A percentile compares a stretch with the other conserved stretches of the same genome.
phyloP scores from a whole-genome alignment of 345 rosid genomes.

The Gossypium herbaceum region DNA sequence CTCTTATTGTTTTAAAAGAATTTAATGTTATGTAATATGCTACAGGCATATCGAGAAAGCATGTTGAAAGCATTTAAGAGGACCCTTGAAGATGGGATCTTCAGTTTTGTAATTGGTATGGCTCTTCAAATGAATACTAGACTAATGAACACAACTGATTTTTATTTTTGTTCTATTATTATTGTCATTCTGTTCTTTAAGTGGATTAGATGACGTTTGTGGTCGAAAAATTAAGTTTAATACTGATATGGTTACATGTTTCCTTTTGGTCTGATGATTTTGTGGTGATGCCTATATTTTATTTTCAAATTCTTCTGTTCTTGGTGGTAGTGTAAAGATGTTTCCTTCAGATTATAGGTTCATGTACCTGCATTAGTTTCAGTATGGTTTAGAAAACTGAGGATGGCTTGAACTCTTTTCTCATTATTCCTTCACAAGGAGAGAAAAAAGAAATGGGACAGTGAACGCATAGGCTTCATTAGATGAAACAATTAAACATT shows the following conservation, averaged over 20 bases:
- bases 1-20: background rate
- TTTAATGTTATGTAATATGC: slow-evolving; percentile 16
- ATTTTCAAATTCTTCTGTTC: slow-evolving; percentile 20
- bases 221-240: slow-evolving; percentile 12
- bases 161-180: background rate
- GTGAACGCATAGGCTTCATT: slow-evolving; percentile 28
- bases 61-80: slow-evolving; percentile 90
- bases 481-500: slow-evolving; percentile 25
- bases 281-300: slow-evolving; percentile 24
- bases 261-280: slow-evolving; percentile 29
- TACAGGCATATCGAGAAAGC: slow-evolving; percentile 83
- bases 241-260: slow-evolving; percentile 21
- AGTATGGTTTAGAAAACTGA: slow-evolving; percentile 27
- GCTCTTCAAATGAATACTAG: slow-evolving; percentile 17
- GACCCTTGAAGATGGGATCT: slow-evolving; percentile 86
- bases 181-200: slow-evolving; percentile 18
- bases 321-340: slow-evolving; percentile 10
- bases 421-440: slow-evolving; percentile 15
- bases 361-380: slow-evolving; percentile 22
- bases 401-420: background rate
- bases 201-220: slow-evolving; percentile 23
- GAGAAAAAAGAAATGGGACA: background rate
- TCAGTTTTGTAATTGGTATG: slow-evolving; percentile 85
- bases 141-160: background rate
- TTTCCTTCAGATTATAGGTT: slow-evolving; percentile 17